phyloP scores from a whole-genome alignment of 495 filamentous ascomycete species.

The Aspergillus incahuasiensis region DNA sequence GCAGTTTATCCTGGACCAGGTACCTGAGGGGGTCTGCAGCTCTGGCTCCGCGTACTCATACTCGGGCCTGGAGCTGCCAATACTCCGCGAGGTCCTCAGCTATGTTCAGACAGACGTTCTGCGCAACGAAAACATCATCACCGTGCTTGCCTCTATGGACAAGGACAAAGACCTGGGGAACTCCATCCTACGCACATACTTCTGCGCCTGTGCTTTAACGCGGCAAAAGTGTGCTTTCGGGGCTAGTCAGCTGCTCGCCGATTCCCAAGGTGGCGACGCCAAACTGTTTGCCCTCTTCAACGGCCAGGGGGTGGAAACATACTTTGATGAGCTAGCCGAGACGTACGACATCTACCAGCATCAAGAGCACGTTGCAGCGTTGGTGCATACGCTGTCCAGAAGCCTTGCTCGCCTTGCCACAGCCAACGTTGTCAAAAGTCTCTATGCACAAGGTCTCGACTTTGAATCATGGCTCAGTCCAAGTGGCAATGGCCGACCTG shows the following conservation, averaged over 20 bases:
- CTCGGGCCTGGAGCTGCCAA: neutral
- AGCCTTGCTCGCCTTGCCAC: too few species aligned
- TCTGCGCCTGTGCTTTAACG: too few species aligned
- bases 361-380: constrained; percentile 70
- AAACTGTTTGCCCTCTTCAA: constrained; percentile 63
- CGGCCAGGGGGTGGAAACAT: constrained; percentile 96
- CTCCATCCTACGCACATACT: too few species aligned
- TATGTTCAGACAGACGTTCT: neutral
- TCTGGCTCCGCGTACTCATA: too few species aligned
- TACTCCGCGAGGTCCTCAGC: neutral
- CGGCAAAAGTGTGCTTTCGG: too few species aligned
- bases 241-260: too few species aligned
- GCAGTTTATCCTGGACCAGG: too few species aligned
- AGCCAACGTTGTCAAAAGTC: neutral
- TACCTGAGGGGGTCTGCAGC: too few species aligned
- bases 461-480: neutral
- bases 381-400: constrained; percentile 20
- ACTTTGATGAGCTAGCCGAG: constrained; percentile 92
- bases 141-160: neutral
- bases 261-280: constrained; percentile 15
- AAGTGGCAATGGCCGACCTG: neutral
- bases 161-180: neutral
- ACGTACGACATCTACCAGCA: constrained; percentile 94
- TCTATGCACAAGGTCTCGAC: neutral
- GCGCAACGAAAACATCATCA: neutral